Percentiles rank a stretch among this genome's conserved stretches.
These are phyloP conservation scores for Candida oleophila DNA, from an alignment of 805 yeast genomes.

Conservation along the genomic window DNA sequence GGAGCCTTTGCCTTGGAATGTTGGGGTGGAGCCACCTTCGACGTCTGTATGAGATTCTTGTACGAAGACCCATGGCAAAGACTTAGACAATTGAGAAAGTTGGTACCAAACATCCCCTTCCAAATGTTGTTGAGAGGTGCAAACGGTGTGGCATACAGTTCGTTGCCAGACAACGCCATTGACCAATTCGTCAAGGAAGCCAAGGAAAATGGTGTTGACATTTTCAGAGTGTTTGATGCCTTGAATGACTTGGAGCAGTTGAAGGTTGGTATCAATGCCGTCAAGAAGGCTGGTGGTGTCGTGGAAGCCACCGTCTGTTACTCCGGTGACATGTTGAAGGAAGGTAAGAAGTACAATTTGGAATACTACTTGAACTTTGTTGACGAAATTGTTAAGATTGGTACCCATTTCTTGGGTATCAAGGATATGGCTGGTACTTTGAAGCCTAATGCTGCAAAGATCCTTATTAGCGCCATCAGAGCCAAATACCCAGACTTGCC, in stretches of 20 bases:
- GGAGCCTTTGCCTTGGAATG: constrained; percentile 96
- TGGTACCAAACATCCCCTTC: constrained; percentile 98
- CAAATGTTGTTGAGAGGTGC: constrained; percentile 99
- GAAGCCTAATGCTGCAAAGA: constrained; percentile 89
- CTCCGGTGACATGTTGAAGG: constrained; percentile 97
- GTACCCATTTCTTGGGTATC: constrained; percentile 95
- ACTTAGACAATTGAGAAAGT: constrained; percentile 78
- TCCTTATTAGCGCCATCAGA: constrained; percentile 79
- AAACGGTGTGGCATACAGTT: constrained; percentile 97
- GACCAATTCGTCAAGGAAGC: constrained; percentile 96
- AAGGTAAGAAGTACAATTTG: constrained; percentile 93
- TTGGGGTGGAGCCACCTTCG: constrained; percentile 99
- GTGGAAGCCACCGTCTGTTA: constrained; percentile 98
- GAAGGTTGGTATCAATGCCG: constrained; percentile 97
- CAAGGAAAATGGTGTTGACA: constrained; percentile 93
- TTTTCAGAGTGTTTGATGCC: constrained; percentile 97
- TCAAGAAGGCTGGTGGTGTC: constrained; percentile 97
- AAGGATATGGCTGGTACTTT: constrained; percentile 99
- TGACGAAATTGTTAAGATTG: constrained; percentile 83
- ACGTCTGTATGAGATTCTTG: constrained; percentile 96
- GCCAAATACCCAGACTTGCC: constrained; percentile 88
- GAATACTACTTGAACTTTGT: constrained; percentile 82
- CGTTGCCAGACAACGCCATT: constrained; percentile 97
- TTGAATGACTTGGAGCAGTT: constrained; percentile 95
- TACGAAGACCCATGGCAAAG: constrained; percentile 99